Conservation (phyloP, 305 asterid species). For the Rubia peregrina region DNA sequence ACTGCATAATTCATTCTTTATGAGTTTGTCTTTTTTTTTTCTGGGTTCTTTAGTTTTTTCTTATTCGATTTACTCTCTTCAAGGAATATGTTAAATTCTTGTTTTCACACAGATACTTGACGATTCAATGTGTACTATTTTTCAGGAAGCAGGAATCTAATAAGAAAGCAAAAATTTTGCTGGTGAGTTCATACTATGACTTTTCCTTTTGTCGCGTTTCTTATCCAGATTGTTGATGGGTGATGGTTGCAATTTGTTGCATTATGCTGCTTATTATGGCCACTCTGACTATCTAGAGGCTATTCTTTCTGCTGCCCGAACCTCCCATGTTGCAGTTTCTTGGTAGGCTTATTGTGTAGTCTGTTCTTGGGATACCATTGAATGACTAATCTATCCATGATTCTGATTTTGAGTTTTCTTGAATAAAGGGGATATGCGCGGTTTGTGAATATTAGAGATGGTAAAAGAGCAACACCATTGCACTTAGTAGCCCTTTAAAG, state of each 20-base stretch:
- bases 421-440: conserved; percentile 73
- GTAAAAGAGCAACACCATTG: conserved; percentile 94
- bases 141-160: conserved; percentile 99
- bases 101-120: conserved; percentile 58
- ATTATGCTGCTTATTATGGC: conserved; percentile 94
- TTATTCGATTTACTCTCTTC: background rate
- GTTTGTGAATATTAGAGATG: conserved; percentile 92
- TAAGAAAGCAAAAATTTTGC: conserved; percentile 94
- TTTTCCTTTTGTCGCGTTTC: conserved; percentile 5
- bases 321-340: conserved; percentile 70
- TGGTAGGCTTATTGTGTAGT: conserved; percentile 40
- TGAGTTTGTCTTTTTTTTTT: background rate
- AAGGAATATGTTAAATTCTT: conserved; percentile 3
- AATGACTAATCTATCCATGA: background rate
- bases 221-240: background rate
- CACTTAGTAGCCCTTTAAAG: conserved; percentile 89
- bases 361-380: background rate
- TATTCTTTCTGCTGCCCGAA: conserved; percentile 67
- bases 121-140: conserved; percentile 88
- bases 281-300: conserved; percentile 67
- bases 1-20: background rate
- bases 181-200: conserved; percentile 46
- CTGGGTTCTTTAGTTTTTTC: conserved; percentile 4
- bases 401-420: conserved; percentile 6
- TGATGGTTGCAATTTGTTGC: background rate